Percentiles rank a stretch among this genome's conserved stretches.
Evolutionary conservation across 129 eudicot genomes (phyloP).

Genomic region (Ambrosia artemisiifolia): DNA sequence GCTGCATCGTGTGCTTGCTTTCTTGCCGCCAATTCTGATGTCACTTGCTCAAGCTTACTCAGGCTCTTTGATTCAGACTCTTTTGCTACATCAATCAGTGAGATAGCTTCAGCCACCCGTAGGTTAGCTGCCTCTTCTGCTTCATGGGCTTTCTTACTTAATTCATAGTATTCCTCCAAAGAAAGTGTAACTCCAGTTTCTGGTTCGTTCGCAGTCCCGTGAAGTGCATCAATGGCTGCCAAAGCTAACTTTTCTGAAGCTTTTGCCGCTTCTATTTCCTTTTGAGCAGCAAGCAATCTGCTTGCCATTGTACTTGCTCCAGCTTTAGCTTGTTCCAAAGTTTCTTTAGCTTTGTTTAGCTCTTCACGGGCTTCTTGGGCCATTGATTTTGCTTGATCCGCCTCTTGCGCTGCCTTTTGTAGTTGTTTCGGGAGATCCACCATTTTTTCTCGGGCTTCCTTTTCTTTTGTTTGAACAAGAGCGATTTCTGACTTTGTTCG

Average conservation of each 20-base stretch:
- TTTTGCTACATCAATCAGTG: conserved; percentile 66
- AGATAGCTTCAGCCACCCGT: conserved; percentile 60
- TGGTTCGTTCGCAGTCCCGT: conserved; percentile 57
- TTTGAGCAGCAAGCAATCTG: conserved; percentile 68
- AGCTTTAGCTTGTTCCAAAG: conserved; percentile 65
- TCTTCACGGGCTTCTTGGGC: conserved; percentile 62
- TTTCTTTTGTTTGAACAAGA: conserved; percentile 56
- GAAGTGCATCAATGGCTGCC: conserved; percentile 71
- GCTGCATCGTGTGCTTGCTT: conserved; percentile 53
- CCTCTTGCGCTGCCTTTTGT: conserved; percentile 70
- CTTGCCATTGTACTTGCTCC: conserved; percentile 71
- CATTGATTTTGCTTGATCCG: conserved; percentile 58
- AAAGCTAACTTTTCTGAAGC: conserved; percentile 83
- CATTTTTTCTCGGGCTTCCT: conserved; percentile 76
- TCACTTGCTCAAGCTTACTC: conserved; percentile 59
- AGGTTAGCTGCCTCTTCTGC: conserved; percentile 83
- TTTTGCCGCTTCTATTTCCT: conserved; percentile 90
- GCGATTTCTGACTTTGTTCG: conserved; percentile 58
- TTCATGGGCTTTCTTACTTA: conserved; percentile 78
- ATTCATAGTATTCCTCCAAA: conserved; percentile 81
- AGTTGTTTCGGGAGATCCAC: conserved; percentile 75
- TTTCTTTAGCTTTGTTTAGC: conserved; percentile 65
- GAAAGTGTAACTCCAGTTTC: conserved; percentile 61
- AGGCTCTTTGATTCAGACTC: conserved; percentile 61
- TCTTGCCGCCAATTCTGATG: conserved; percentile 44